A percentile compares a stretch with the other conserved stretches of the same genome.
phyloP scores from a whole-genome alignment of 768 basidiomycete species.

The Astraeus odoratus region DNA sequence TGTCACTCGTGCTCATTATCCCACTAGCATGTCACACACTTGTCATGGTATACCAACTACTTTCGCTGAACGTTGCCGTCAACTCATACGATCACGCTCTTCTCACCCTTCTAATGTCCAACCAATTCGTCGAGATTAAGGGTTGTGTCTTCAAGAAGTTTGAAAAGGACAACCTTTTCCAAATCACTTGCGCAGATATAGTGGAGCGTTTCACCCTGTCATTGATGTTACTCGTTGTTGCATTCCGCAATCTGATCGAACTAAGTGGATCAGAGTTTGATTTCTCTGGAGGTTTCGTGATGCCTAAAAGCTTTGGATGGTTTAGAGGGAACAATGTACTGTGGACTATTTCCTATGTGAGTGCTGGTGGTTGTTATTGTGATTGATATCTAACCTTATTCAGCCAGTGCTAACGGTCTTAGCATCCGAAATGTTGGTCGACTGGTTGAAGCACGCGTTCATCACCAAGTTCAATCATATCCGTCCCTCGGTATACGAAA shows the following conservation, averaged over 20 bases:
- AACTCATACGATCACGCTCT: slow-evolving; percentile 97
- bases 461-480: slow-evolving; percentile 99
- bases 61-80: slow-evolving; percentile 92
- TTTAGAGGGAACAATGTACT: slow-evolving; percentile 70
- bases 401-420: slow-evolving; percentile 92
- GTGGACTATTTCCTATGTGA: slow-evolving; percentile 86
- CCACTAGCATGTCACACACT: slow-evolving; percentile 74
- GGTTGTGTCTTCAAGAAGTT: slow-evolving; percentile 99
- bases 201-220: slow-evolving; percentile 93
- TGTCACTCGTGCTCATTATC: background rate
- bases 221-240: slow-evolving; percentile 87
- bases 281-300: slow-evolving; percentile 58
- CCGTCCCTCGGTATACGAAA: slow-evolving; percentile 87
- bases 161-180: slow-evolving; percentile 97
- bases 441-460: slow-evolving; percentile 99
- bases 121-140: slow-evolving; percentile 99
- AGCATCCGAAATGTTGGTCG: slow-evolving; percentile 87
- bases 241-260: slow-evolving; percentile 92
- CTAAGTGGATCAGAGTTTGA: slow-evolving; percentile 86
- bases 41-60: slow-evolving; percentile 95
- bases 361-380: slow-evolving; percentile 20
- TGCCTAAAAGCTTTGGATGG: slow-evolving; percentile 84
- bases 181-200: slow-evolving; percentile 98
- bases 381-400: background rate
- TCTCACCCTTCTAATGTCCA: slow-evolving; percentile 88